phyloP scores from a whole-genome alignment of 345 rosid species.

The Trapa incisa region DNA sequence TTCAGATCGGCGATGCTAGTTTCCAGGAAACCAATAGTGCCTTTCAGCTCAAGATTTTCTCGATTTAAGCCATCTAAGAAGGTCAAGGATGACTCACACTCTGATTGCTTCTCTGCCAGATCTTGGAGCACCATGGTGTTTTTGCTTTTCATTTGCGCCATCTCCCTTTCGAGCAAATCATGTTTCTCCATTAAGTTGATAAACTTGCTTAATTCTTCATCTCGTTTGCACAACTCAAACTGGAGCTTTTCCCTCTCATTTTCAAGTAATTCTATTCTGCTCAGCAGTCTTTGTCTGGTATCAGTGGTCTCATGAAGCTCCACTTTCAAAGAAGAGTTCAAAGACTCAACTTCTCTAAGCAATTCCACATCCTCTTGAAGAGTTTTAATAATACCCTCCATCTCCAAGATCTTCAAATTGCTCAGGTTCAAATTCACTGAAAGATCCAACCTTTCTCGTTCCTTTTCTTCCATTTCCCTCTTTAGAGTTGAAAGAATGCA shows the following conservation, averaged over 20 bases:
- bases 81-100: constrained; percentile 25
- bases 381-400: constrained; percentile 23
- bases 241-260: constrained; percentile 17
- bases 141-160: constrained; percentile 24
- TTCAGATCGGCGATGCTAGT: constrained; percentile 31
- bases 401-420: constrained; percentile 18
- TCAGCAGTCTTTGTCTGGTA: constrained; percentile 16
- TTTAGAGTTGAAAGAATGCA: constrained; percentile 23
- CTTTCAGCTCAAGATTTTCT: constrained; percentile 31
- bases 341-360: constrained; percentile 21
- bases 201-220: constrained; percentile 17
- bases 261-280: constrained; percentile 32
- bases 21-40: constrained; percentile 35
- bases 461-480: constrained; percentile 26
- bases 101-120: constrained; percentile 32
- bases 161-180: constrained; percentile 19
- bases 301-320: constrained; percentile 20
- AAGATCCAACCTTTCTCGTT: constrained; percentile 20
- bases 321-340: constrained; percentile 17
- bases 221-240: constrained; percentile 19
- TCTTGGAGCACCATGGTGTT: constrained; percentile 29
- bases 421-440: constrained; percentile 23
- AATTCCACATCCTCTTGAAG: constrained; percentile 18
- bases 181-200: constrained; percentile 23
- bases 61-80: constrained; percentile 13